Percentiles rank a stretch among this genome's conserved stretches.
Conservation (phyloP, 768 basidiomycete genomes). For the Rhodotorula kratochvilovae region DNA sequence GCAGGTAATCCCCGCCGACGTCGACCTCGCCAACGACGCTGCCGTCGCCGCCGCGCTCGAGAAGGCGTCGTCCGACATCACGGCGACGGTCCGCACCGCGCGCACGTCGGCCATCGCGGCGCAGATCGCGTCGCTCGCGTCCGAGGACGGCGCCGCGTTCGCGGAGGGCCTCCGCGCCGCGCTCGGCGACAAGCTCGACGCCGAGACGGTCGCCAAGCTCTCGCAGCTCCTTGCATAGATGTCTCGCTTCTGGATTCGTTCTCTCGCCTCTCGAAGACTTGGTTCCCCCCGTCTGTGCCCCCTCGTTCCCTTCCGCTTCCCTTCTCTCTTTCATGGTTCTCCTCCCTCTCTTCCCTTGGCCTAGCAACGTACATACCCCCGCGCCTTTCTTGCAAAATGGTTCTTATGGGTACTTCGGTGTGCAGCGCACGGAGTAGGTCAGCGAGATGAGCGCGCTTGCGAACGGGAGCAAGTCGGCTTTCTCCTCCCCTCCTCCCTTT, state of each 20-base stretch:
- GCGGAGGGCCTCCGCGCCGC: constrained; percentile 43
- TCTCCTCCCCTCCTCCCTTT: too few species aligned
- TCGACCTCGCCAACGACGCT: constrained; percentile 41
- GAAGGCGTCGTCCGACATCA: constrained; percentile 33
- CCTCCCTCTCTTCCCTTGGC: too few species aligned
- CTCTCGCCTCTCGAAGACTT: too few species aligned
- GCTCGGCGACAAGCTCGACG: constrained; percentile 19
- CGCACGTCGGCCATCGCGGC: constrained; percentile 41
- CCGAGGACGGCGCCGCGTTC: constrained; percentile 44
- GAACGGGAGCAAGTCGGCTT: too few species aligned
- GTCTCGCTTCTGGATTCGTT: neutral
- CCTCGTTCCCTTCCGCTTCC: neutral
- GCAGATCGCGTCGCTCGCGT: constrained; percentile 42
- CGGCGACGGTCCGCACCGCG: constrained; percentile 36
- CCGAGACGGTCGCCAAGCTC: constrained; percentile 4
- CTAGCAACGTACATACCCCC: too few species aligned
- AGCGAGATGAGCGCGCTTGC: too few species aligned
- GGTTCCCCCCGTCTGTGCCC: too few species aligned
- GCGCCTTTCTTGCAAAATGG: too few species aligned
- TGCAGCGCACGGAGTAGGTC: too few species aligned
- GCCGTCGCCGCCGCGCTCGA: constrained; percentile 45
- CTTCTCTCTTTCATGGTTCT: neutral
- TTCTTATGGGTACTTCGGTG: too few species aligned
- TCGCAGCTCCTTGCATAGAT: neutral
- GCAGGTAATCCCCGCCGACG: constrained; percentile 43